phyloP scores from a whole-genome alignment of 2,329 filamentous ascomycete genomes.

The Colletotrichum plurivorum region DNA sequence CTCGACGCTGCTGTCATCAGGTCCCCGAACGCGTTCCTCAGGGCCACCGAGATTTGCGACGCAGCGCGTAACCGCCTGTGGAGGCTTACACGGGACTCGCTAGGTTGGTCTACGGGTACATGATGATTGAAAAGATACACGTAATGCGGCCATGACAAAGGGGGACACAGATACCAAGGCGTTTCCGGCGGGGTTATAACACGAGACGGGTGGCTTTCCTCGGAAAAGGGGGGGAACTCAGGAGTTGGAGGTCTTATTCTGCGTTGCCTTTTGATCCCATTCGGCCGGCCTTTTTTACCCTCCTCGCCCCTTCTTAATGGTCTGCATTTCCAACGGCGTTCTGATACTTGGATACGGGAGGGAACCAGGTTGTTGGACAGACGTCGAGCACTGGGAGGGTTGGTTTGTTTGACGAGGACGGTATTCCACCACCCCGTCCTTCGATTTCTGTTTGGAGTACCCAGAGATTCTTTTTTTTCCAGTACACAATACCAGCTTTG shows the following conservation, averaged over 20 bases:
- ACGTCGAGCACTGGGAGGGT: too few relatives aligned
- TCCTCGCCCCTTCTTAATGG: not conserved
- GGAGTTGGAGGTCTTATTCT: not conserved
- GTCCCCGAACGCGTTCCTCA: conserved; percentile 2
- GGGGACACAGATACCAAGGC: conserved; percentile 1
- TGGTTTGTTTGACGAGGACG: too few relatives aligned
- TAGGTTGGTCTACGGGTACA: conserved; percentile 32
- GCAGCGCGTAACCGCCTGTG: conserved; percentile 22
- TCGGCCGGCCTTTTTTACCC: conserved; percentile 2
- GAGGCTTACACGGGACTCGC: conserved; percentile 35
- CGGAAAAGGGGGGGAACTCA: not conserved
- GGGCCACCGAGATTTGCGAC: conserved; percentile 14
- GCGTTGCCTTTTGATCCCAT: not conserved
- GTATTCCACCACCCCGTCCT: too few relatives aligned
- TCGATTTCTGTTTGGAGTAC: not conserved
- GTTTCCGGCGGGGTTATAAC: conserved; percentile 17
- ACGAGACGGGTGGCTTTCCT: conserved; percentile 1
- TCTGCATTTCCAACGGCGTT: conserved; percentile 34
- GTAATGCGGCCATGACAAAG: conserved; percentile 10
- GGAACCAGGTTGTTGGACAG: too few relatives aligned
- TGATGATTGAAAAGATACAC: conserved; percentile 16
- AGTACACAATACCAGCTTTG: too few relatives aligned
- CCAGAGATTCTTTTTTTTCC: too few relatives aligned
- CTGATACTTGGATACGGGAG: too few relatives aligned
- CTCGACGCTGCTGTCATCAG: not conserved